Evolutionary conservation across 2,329 filamentous ascomycete species (phyloP), one percentile per base, ranked within the genome.

Genomic region (Pleoardoris graminearum): DNA sequence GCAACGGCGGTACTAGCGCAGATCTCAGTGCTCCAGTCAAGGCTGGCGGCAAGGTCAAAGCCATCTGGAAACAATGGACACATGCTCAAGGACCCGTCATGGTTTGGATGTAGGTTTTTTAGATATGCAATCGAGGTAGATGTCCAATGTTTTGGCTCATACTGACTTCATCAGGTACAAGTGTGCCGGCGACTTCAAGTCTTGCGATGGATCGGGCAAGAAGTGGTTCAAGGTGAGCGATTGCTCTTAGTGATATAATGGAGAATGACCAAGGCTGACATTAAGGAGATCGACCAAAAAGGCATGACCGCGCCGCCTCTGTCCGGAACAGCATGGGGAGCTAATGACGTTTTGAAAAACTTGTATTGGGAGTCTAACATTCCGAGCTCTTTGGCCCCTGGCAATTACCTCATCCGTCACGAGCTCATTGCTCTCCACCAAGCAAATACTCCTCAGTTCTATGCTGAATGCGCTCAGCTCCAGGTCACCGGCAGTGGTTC

Each of bases 61-160:
- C 82, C 10, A 71, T 77, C 61, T 84, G 81, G 80, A 64, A 71
- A 38, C 82, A 84, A 65, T 84, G 82, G 82, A 84, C 82, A 0
- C 82, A 84, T 63, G 69, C 76, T 50, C 81, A 84, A 62, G 82
- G 82, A 1, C 82, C 82, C 14, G 79, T 85, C 35, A 81, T 84
- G 76, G 82, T 85, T 2, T 84, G 80, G 73, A 66, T 76, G 65
- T 75, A n/a, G n/a, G n/a, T n/a, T n/a, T n/a, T n/a, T n/a, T n/a
- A n/a, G n/a, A n/a, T n/a, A n/a, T n/a, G n/a, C n/a, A n/a, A n/a
- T n/a, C n/a, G n/a, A n/a, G n/a, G n/a, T n/a, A n/a, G n/a, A n/a
- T n/a, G n/a, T n/a, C n/a, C n/a, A n/a, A n/a, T n/a, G n/a, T n/a
- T n/a, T n/a, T n/a, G n/a, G n/a, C n/a, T n/a, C n/a, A n/a, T n/a